Evolutionary conservation across 2,329 filamentous ascomycete genomes (phyloP), one percentile per base, ranked within the genome.

Genomic region (Aspergillus flavus): DNA sequence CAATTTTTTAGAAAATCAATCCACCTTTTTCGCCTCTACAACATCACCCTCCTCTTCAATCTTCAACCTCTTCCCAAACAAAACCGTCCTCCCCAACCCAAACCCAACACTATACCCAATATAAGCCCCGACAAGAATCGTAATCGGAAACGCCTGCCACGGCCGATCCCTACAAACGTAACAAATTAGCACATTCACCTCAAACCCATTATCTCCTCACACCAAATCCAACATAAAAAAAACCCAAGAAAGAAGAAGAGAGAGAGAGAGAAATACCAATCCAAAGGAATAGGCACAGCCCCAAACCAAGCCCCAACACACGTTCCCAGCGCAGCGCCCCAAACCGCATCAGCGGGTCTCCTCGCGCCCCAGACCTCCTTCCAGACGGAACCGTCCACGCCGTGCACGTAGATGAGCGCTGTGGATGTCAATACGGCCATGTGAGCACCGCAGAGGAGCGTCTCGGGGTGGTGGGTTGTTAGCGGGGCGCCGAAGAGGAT

Each of bases 71-170:
- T 75, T 78, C 53, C 77, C 75, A 67, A 73, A 78, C 30, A 78
- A 28, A 41, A 57, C 55, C 5, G 58, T 54, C 30, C 66, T 58
- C 10, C 66, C 66, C 16, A 63, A 14, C n/a, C 64, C 36, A 7
- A 72, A 69, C 1, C 93, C 93, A 14, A 92, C 68, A 1, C 87
- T 83, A 77, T 91, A 93, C 1, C 95, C 95, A 6, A 87, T 79
- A 78, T 96, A 98, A 21, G 91, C 84, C 3, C 95, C 95, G 2
- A 87, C 88, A 5, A 98, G 80, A 63, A 99, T 91, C 0, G 95
- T 99, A 55, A 98, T 90, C 0, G 95, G 95, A 91, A 94, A 99
- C 77, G 90, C 92, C 86, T 99, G 95, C 95, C 95, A 99, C 71
- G 96, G 93, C n/a, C 95, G 89, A 77, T 99, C 95, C 85, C 84